A percentile compares a stretch with the other conserved stretches of the same genome.
Evolutionary conservation across 495 filamentous ascomycete species (phyloP).

Genomic region (Elasticomyces elasticus): DNA sequence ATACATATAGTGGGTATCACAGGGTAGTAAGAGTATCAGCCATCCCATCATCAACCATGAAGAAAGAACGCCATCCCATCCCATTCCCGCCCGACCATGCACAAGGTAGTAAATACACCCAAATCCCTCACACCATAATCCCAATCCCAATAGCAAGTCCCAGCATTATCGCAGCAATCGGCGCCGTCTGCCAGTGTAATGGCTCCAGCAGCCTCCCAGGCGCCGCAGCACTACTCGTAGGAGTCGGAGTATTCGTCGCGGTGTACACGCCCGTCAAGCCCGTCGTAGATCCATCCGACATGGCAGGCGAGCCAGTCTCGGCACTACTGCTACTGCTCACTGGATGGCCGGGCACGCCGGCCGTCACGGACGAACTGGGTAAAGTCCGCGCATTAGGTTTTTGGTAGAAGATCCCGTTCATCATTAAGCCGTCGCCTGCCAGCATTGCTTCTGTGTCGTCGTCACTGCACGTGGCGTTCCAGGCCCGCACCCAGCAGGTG

Average conservation of each 20-base stretch:
- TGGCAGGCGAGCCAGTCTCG: constrained; percentile 1
- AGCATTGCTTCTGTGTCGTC: constrained; percentile 39
- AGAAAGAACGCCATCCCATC: background rate
- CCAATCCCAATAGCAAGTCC: background rate
- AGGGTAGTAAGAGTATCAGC: background rate
- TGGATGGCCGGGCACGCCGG: constrained; percentile 28
- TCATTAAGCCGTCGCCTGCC: constrained; percentile 35
- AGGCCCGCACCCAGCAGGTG: constrained; percentile 49
- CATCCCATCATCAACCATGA: background rate
- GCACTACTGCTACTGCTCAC: constrained; percentile 1
- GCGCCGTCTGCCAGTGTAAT: background rate
- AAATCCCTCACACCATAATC: constrained; percentile 2
- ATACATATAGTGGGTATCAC: background rate
- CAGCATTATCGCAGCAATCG: background rate
- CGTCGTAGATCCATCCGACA: background rate
- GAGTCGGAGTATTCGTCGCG: constrained; percentile 28
- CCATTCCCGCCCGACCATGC: background rate
- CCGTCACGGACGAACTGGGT: constrained; percentile 28
- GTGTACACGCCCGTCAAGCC: constrained; percentile 31
- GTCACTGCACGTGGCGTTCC: constrained; percentile 40
- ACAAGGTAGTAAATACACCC: background rate
- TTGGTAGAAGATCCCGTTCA: constrained; percentile 45
- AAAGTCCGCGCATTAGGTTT: constrained; percentile 30
- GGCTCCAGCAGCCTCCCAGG: background rate
- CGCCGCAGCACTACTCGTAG: constrained; percentile 11